A percentile compares a stretch with the other conserved stretches of the same genome.
phyloP scores from a whole-genome alignment of 495 filamentous ascomycete genomes.

The Saxophila tyrrhenica region DNA sequence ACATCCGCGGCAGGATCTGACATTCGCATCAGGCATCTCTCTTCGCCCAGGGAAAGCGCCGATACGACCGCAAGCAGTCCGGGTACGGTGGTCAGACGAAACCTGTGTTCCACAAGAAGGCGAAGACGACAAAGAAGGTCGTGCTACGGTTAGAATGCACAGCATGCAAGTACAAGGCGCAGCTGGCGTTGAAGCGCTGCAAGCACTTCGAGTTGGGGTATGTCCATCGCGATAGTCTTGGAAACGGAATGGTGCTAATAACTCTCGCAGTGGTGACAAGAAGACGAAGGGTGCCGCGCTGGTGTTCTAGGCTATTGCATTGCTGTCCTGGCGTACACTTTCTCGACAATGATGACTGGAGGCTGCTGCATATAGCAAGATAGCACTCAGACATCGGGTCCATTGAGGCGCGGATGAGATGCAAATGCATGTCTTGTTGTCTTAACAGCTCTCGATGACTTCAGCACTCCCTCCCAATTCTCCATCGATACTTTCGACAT shows the following conservation, averaged over 20 bases:
- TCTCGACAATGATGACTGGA: not conserved
- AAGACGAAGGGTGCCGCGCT: constrained; percentile 99
- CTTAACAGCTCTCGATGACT: too few species aligned
- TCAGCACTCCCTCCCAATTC: too few species aligned
- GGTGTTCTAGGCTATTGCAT: constrained; percentile 63
- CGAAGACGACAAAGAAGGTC: constrained; percentile 99
- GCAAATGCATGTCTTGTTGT: too few species aligned
- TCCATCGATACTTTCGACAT: too few species aligned
- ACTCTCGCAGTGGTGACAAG: constrained; percentile 84
- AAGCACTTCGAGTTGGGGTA: constrained; percentile 99
- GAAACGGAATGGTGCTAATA: constrained; percentile 2
- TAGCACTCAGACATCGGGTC: not conserved
- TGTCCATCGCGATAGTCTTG: constrained; percentile 26
- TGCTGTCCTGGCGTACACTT: not conserved
- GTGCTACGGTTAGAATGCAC: constrained; percentile 96
- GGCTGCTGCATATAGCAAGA: not conserved
- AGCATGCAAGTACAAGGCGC: constrained; percentile 94
- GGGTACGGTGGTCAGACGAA: constrained; percentile 99
- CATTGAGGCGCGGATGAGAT: too few species aligned
- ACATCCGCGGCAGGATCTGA: not conserved
- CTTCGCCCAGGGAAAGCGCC: constrained; percentile 97
- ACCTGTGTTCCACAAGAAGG: constrained; percentile 99
- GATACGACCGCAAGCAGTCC: constrained; percentile 99
- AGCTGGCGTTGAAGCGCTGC: constrained; percentile 95
- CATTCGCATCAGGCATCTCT: constrained; percentile 57